These are phyloP conservation scores for Fragilaria radians DNA, from an alignment of 108 stramenopile species.

Conservation along the genomic window DNA sequence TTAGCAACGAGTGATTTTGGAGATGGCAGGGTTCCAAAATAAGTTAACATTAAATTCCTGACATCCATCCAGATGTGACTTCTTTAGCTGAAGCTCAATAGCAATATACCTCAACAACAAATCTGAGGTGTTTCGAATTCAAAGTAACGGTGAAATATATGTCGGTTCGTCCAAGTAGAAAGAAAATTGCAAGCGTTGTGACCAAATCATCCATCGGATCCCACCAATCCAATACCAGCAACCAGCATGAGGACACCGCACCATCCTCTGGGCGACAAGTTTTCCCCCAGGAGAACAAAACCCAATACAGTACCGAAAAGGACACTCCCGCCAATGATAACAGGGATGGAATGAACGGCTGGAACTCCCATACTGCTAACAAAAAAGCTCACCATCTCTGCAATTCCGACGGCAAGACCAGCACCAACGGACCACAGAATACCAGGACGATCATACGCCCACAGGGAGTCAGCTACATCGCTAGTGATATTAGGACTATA, in stretches of 20 bases:
- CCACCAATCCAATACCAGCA: conserved; percentile 47
- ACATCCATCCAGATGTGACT: no score
- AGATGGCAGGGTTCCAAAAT: no score
- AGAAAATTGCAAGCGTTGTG: no score
- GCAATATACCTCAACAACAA: no score
- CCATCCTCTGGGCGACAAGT: conserved; percentile 43
- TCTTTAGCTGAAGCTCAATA: no score
- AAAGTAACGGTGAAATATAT: no score
- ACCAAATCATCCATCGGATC: conserved; percentile 39
- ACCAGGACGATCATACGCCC: conserved; percentile 21
- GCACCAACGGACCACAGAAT: conserved; percentile 34
- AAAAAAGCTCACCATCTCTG: conserved; percentile 55
- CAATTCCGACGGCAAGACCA: conserved; percentile 40
- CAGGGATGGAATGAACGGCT: conserved; percentile 55
- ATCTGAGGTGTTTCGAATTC: no score
- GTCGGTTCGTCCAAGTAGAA: no score
- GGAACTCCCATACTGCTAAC: conserved; percentile 57
- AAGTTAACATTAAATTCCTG: no score
- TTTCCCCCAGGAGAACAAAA: conserved; percentile 26
- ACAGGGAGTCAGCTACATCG: neutral
- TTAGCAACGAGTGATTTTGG: no score
- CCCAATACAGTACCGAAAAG: conserved; percentile 57
- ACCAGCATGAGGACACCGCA: conserved; percentile 38
- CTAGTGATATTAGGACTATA: neutral
- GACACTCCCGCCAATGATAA: conserved; percentile 61